These are phyloP conservation scores for Colletotrichum sojae DNA, from an alignment of 2,329 filamentous ascomycete genomes.

Conservation along the genomic window DNA sequence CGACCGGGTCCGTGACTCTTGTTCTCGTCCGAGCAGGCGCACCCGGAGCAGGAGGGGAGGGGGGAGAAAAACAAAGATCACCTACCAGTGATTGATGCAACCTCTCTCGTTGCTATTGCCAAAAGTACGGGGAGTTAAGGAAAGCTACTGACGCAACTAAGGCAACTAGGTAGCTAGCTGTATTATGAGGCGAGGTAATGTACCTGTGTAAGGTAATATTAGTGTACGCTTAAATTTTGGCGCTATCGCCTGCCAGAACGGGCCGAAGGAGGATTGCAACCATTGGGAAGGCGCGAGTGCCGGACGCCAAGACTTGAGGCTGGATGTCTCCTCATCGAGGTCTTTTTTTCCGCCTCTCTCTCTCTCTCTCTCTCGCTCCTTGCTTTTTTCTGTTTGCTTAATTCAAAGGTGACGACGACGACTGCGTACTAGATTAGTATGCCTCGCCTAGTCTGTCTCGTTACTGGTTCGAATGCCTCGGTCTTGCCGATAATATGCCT, in stretches of 20 bases:
- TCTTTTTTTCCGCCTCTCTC: background rate
- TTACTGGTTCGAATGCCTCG: background rate
- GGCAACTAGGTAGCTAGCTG: too few species aligned
- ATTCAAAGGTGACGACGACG: background rate
- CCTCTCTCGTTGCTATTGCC: too few species aligned
- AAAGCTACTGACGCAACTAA: too few species aligned
- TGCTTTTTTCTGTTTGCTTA: background rate
- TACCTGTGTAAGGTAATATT: background rate
- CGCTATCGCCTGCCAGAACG: constrained; percentile 2
- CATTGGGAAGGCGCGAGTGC: background rate
- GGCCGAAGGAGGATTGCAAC: constrained; percentile 11
- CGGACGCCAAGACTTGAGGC: constrained; percentile 16
- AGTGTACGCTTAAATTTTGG: constrained; percentile 5
- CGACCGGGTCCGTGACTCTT: constrained; percentile 6
- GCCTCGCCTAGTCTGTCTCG: constrained; percentile 15
- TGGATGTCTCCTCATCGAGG: background rate
- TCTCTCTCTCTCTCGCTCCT: background rate
- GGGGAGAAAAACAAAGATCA: too few species aligned
- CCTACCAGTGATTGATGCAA: too few species aligned
- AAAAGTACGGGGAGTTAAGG: too few species aligned
- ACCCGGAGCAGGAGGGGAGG: background rate
- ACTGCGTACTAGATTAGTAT: background rate
- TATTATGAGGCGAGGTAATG: background rate
- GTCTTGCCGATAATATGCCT: background rate
- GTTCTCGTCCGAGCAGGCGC: constrained; percentile 25